phyloP scores from a whole-genome alignment of 108 stramenopile species.

The Cyclotella kingstonii region DNA sequence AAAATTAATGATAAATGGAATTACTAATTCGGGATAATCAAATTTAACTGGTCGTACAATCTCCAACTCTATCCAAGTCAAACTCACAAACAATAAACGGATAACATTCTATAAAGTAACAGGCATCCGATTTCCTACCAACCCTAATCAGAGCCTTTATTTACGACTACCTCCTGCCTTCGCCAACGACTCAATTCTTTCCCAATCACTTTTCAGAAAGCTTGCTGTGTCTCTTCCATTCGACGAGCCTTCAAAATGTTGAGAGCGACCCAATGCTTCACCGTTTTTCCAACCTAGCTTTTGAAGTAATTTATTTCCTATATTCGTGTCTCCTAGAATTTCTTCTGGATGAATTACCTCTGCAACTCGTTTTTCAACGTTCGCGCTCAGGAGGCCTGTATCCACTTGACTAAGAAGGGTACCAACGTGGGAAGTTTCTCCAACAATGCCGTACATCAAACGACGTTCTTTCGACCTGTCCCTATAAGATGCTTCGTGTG shows the following conservation, averaged over 20 bases:
- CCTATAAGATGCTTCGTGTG: slow-evolving; percentile 17
- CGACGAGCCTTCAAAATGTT: slow-evolving; percentile 14
- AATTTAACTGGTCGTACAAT: no score
- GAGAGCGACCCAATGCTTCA: slow-evolving; percentile 38
- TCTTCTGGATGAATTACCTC: slow-evolving; percentile 50
- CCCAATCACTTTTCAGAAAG: slow-evolving; percentile 73
- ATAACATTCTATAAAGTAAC: no score
- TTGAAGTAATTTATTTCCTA: slow-evolving; percentile 80
- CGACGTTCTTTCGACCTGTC: slow-evolving; percentile 50
- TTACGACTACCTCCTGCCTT: slow-evolving; percentile 29
- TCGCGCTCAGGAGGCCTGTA: slow-evolving; percentile 7
- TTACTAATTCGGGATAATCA: no score
- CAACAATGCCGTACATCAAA: slow-evolving; percentile 28
- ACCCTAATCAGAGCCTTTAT: background rate
- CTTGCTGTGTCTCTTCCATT: slow-evolving; percentile 7
- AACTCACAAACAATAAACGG: no score
- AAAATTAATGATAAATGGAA: no score
- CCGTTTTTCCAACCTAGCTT: slow-evolving; percentile 79
- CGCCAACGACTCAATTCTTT: slow-evolving; percentile 74
- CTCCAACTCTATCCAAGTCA: no score
- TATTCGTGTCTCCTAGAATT: slow-evolving; percentile 44
- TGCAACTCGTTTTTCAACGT: background rate
- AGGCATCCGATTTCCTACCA: no score
- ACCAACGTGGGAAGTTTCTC: slow-evolving; percentile 26
- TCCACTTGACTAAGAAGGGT: slow-evolving; percentile 27